Base-by-base conservation (phyloP, 352 stramenopile genomes). In the Phytophthora litchii region DNA sequence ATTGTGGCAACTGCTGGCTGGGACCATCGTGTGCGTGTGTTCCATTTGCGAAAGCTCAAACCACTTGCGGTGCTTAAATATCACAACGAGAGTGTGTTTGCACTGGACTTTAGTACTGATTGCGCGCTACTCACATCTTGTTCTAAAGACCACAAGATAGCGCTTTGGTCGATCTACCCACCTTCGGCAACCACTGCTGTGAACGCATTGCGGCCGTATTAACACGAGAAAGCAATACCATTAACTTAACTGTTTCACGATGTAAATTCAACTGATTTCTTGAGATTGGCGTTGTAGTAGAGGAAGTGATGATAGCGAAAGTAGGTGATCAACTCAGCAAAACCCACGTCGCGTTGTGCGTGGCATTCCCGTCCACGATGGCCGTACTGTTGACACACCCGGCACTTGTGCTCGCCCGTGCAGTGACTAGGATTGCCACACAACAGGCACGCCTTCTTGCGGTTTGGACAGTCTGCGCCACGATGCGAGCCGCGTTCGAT, bases 201-300 rank as follows among this genome's bases (percentile, higher is more conserved):
- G 25, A 61, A 54, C 25, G 53, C 53, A 12, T 59, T 83, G 25
- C 52, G 74, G 23, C 60, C 66, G 17, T 80, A 80, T 57, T 82
- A 29, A 72, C 20, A 21, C 17, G 17, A 42, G 10, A 48, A 37
- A 37, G 9, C 14, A 47, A 41, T 59, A 31, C 2, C 34, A 58
- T 68, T 69, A 70, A 66, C 19, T 72, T 61, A 70, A 38, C 27
- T 27, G 19, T 47, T 17, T 67, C 47, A 76, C 16, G 79, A 77
- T 7, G 83, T 86, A 53, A 94, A 94, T 55, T 94, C 83, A 63
- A 93, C 86, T 36, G 85, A 91, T 56, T 89, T 89, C 51, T 93
- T 93, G 48, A 95, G 71, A 54, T 95, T 95, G 31, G 78, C 77
- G 65, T 92, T 93, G 79, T 95, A 95, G 60, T 95, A 95, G 14